These are phyloP conservation scores for Fusarium gaditjirri DNA, from an alignment of 2,329 filamentous ascomycete species.

Conservation along the genomic window DNA sequence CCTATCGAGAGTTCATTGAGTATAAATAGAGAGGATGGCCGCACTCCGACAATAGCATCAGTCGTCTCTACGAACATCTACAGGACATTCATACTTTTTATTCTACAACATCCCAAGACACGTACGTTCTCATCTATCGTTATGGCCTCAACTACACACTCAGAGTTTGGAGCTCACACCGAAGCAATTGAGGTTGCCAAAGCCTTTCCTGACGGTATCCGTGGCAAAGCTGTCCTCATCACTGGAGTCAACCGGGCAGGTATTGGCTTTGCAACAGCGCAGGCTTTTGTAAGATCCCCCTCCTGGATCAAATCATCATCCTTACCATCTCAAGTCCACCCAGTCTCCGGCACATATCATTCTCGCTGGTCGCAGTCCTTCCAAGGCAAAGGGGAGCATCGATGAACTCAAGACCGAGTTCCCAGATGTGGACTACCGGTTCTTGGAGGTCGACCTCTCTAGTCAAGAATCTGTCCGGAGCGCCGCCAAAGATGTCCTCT, in stretches of 20 bases:
- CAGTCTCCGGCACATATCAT: neutral
- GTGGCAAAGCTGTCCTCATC: neutral
- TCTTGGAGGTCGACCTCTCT: neutral
- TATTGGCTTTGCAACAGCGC: neutral
- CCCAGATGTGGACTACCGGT: neutral
- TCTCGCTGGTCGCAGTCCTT: neutral
- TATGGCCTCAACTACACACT: slow-evolving; percentile 14
- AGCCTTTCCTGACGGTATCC: neutral
- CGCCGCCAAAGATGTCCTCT: neutral
- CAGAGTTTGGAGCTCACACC: neutral
- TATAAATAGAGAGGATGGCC: neutral
- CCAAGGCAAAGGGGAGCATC: neutral
- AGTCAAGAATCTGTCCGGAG: neutral
- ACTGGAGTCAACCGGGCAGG: slow-evolving; percentile 2
- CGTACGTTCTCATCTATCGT: accelerated
- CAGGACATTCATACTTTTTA: neutral
- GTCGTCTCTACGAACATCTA: neutral
- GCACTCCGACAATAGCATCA: no score
- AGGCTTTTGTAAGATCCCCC: neutral
- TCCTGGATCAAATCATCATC: accelerated
- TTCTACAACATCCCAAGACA: no score
- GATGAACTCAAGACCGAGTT: neutral
- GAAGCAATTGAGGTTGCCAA: neutral
- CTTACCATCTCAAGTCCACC: neutral
- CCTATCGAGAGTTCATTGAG: accelerated